phyloP scores from a whole-genome alignment of 73 alveolate species.

The Diophrys sp. region DNA sequence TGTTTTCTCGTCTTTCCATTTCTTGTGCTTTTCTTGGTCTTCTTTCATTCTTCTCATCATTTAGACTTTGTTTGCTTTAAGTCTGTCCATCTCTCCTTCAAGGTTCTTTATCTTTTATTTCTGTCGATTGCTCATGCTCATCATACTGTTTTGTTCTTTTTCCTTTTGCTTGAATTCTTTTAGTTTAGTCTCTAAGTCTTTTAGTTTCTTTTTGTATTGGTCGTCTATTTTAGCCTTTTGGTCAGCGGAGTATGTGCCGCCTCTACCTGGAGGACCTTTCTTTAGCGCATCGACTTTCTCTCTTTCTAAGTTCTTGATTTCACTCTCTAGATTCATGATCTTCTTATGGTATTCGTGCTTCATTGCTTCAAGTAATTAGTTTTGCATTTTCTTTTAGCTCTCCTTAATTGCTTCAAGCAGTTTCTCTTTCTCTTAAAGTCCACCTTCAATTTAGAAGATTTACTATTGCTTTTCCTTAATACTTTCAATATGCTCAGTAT shows the following conservation, averaged over 20 bases:
- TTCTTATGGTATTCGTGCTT: slow-evolving; percentile 61
- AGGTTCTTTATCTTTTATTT: slow-evolving; percentile 50
- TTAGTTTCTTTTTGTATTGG: slow-evolving; percentile 54
- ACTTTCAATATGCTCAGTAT: slow-evolving; percentile 26
- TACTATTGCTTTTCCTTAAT: slow-evolving; percentile 15
- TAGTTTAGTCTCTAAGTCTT: slow-evolving; percentile 57
- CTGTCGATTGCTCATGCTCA: slow-evolving; percentile 41
- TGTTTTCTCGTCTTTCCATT: slow-evolving; percentile 57
- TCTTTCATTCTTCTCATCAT: slow-evolving; percentile 61
- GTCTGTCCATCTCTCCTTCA: slow-evolving; percentile 57
- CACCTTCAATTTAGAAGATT: slow-evolving; percentile 14
- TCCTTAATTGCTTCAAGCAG: slow-evolving; percentile 48
- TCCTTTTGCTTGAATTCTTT: slow-evolving; percentile 61
- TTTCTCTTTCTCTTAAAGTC: slow-evolving; percentile 43
- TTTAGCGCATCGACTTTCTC: slow-evolving; percentile 57
- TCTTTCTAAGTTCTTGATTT: slow-evolving; percentile 50
- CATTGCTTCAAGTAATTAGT: slow-evolving; percentile 47
- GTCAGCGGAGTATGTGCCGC: slow-evolving; percentile 7
- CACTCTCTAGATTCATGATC: slow-evolving; percentile 46
- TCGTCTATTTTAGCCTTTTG: slow-evolving; percentile 44
- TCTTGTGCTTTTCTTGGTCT: slow-evolving; percentile 58
- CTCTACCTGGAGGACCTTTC: slow-evolving; percentile 26
- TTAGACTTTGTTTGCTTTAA: slow-evolving; percentile 54
- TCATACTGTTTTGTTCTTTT: slow-evolving; percentile 46
- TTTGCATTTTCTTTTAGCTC: slow-evolving; percentile 29